These are phyloP conservation scores for Canavalia ensiformis DNA, from an alignment of 306 rosid genomes.

Conservation along the genomic window DNA sequence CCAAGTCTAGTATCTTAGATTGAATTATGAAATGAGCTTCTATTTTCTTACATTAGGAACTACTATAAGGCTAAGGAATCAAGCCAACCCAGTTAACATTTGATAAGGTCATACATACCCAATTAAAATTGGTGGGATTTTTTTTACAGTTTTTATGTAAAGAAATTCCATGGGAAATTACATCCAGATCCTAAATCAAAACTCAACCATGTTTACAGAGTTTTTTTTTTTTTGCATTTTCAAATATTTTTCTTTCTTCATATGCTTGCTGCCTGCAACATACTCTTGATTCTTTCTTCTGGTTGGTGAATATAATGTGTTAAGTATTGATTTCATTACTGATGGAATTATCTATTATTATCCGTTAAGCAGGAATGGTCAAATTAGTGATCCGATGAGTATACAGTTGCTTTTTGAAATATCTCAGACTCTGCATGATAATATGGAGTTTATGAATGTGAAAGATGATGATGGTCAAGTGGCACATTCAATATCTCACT, in stretches of 20 bases:
- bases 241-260: constrained; percentile 13
- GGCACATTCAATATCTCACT: constrained; percentile 76
- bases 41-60: constrained; percentile 24
- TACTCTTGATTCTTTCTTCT: constrained; percentile 9
- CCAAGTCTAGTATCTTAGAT: background rate
- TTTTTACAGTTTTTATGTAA: background rate
- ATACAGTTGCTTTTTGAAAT: constrained; percentile 88
- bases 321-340: constrained; percentile 32
- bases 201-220: background rate
- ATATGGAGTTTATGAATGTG: constrained; percentile 63
- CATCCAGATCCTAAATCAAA: constrained; percentile 11
- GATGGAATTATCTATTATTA: constrained; percentile 35
- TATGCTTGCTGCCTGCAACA: background rate
- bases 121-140: background rate
- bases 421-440: constrained; percentile 77
- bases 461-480: constrained; percentile 82
- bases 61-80: constrained; percentile 4
- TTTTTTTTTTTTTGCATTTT: constrained; percentile 14
- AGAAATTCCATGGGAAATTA: constrained; percentile 3
- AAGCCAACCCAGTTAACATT: background rate
- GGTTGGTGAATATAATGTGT: constrained; percentile 6
- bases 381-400: constrained; percentile 64
- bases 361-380: constrained; percentile 70
- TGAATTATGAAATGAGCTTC: constrained; percentile 6
- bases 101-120: background rate